Base-by-base conservation (phyloP, 495 filamentous ascomycete genomes). In the Hypoxylon crocopeplum region DNA sequence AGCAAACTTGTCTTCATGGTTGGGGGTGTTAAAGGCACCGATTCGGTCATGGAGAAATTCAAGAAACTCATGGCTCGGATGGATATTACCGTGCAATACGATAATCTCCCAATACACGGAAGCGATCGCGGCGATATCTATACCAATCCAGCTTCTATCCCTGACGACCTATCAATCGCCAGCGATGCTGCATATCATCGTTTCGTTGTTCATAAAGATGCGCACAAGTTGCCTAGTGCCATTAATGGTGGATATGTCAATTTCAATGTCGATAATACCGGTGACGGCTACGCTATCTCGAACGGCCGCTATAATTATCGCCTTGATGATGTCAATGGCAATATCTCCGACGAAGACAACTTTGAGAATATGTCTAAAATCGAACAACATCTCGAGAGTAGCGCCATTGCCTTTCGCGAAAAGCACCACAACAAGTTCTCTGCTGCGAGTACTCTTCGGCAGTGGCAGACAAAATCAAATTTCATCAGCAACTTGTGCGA, bases 1-100 rank as follows among this genome's bases (percentile, higher is more conserved):
- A 80, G 90, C 72, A 84, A 88, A 69, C 86, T 92, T 69, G 72
- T 96, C 55, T 87, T 95, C 69, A 88, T 87, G 72, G 86, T 96
- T 75, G 89, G 90, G 32, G 86, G 84, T 4, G 63, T 70, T 22
- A 68, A 63, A 42, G 37, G 54, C 16, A 32, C 69, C 7, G 67
- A 60, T 34, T 78, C 77, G 1, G 72, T 92, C 13, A 84, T 84
- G 48, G 83, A 87, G 45, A 86, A 82, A 49, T 90, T 93, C 66
- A 82, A 87, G 71, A 78, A 75, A 32, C 60, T 86, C 39, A 78
- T 94, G 59, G 77, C 78, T 29, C 76, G 79, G 47, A 78, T 88
- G 77, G 86, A 85, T 29, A 90, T 93, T 58, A 79, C 84, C 27
- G 77, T 92, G 56, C 82, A 87, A 46, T 73, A 86, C 42, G 83